phyloP scores from a whole-genome alignment of 2,329 filamentous ascomycete genomes.

The Nemania diffusa region DNA sequence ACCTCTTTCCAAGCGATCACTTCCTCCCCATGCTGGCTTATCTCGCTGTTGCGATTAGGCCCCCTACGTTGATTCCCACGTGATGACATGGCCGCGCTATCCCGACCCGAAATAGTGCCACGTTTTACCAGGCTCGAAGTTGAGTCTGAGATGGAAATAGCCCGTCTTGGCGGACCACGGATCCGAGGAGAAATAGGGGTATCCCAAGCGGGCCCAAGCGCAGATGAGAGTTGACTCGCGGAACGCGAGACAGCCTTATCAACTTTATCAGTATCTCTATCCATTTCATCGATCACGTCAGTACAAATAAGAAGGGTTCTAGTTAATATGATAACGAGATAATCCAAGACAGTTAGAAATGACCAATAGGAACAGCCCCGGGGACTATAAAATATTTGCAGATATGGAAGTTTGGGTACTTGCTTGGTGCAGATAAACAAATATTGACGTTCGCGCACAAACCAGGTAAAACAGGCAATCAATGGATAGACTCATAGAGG shows the following conservation, averaged over 20 bases:
- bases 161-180: conserved; percentile 11
- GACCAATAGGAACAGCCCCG: not conserved
- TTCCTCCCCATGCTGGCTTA: conserved; percentile 55
- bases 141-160: conserved; percentile 5
- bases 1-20: conserved; percentile 54
- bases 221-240: conserved; percentile 36
- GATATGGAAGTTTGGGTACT: not conserved
- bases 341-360: too few species aligned
- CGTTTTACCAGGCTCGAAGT: not conserved
- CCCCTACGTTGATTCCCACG: conserved; percentile 49
- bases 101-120: not conserved
- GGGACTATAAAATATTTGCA: not conserved
- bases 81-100: conserved; percentile 43
- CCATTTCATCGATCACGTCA: conserved; percentile 29
- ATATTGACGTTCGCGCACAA: not conserved
- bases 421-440: not conserved
- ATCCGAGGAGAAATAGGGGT: conserved; percentile 12
- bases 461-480: not conserved
- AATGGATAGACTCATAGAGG: not conserved
- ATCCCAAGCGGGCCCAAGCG: conserved; percentile 40
- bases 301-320: not conserved
- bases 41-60: conserved; percentile 53
- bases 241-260: conserved; percentile 32
- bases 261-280: conserved; percentile 35
- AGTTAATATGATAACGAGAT: too few species aligned